These are phyloP conservation scores for Sporobolomyces roseus DNA, from an alignment of 768 basidiomycete species.

Conservation along the genomic window DNA sequence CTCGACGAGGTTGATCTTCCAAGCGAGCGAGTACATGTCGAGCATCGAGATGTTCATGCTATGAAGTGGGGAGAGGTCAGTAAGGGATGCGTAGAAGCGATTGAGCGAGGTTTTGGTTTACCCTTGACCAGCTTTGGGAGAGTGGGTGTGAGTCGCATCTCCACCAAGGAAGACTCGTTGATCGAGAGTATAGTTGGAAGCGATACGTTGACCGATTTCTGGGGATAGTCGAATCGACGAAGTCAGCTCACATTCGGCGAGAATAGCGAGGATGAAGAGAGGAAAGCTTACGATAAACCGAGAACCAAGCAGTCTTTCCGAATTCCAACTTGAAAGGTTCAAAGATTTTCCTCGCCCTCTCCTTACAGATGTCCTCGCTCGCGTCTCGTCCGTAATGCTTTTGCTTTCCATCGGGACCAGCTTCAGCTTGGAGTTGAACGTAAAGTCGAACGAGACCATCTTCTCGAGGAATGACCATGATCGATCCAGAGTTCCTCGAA, in stretches of 20 bases:
- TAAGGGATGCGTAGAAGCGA: background rate
- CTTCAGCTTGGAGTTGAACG: constrained; percentile 42
- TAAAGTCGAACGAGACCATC: constrained; percentile 41
- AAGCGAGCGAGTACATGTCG: constrained; percentile 45
- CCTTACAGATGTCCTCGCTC: constrained; percentile 44
- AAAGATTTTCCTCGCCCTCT: constrained; percentile 45
- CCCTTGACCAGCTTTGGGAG: constrained; percentile 45
- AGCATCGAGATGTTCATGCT: constrained; percentile 46
- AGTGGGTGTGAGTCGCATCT: constrained; percentile 45
- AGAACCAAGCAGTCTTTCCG: constrained; percentile 46
- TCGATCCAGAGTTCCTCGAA: constrained; percentile 56
- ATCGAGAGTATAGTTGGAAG: constrained; percentile 45
- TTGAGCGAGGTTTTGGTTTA: background rate
- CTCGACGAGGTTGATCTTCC: constrained; percentile 47
- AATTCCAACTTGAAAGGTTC: constrained; percentile 45
- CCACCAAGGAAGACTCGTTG: constrained; percentile 45
- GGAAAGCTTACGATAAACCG: constrained; percentile 41
- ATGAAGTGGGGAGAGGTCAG: background rate
- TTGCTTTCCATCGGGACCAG: constrained; percentile 37
- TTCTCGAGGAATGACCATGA: constrained; percentile 68
- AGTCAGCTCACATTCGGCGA: no score
- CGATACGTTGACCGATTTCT: constrained; percentile 46
- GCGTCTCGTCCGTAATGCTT: constrained; percentile 41
- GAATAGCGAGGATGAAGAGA: no score
- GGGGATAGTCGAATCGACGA: background rate